Base-by-base conservation (phyloP, 2,329 filamentous ascomycete genomes). In the Alternaria infectoria region DNA sequence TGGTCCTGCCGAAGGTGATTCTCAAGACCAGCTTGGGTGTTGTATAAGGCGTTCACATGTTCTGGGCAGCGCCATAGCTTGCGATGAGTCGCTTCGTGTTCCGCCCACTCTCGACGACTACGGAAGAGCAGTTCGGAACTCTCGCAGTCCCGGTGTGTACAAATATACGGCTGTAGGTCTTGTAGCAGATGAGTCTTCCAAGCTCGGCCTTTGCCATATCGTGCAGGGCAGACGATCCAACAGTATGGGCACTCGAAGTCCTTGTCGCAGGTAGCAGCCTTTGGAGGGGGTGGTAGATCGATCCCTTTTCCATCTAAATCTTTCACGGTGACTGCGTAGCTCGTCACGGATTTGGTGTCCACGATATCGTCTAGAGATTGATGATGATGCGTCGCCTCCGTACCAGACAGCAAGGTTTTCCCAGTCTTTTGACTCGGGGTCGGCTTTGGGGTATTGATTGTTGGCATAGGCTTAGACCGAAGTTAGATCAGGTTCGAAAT, bases 161-260 rank as follows among this genome's bases (percentile, higher is more conserved):
- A 80, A 2, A 76, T 50, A 51, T 80, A 80, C 12, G 78, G 78
- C 23, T 80, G 78, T 3, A 80, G 58, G 47, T 80, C 78, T 57
- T 79, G 76, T 15, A 79, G 62, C 13, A 80, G 28, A 65, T 80
- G 78, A 1, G 75, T 77, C 51, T 72, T 74, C 78, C 77, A 80
- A 10, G 76, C 54, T 44, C 76, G 68, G 7, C 72, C 73, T 57
- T 68, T 74, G 0, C 75, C 73, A 32, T 80, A 80, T 56, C 77
- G 66, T n/a, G 76, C 70, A 4, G 78, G 78, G 50, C 78, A 80
- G 19, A 80, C 79, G n/a, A 79, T 74, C 57, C 73, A 80, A 55
- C 78, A 80, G 58, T 77, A 80, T 1, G 78, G 77, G 51, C 78
- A 80, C 45, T 80, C 78, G 32, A 80, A 80, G 55, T 80, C 78